Conservation (phyloP, 257 asterid species). For the Capsicum chinense region DNA sequence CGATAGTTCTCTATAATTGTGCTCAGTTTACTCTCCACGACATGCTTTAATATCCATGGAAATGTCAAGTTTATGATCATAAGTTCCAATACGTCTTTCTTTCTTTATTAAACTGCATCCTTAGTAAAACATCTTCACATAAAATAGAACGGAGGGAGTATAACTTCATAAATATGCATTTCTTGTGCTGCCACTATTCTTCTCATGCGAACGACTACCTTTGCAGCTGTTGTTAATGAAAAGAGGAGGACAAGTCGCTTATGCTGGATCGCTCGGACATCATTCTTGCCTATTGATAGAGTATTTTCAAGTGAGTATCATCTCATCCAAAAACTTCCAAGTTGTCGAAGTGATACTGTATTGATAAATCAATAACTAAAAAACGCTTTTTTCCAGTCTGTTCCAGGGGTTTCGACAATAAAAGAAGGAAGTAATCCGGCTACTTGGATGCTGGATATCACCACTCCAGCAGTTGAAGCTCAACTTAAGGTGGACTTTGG, state of each 20-base stretch:
- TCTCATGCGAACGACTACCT: background rate
- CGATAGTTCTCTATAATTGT: background rate
- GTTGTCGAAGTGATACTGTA: background rate
- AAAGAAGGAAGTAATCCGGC: constrained; percentile 86
- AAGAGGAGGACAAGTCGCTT: constrained; percentile 85
- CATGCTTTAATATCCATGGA: background rate
- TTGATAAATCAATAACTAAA: background rate
- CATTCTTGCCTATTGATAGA: constrained; percentile 62
- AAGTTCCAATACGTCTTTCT: background rate
- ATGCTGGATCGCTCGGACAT: constrained; percentile 83
- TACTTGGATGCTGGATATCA: constrained; percentile 90
- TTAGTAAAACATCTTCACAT: background rate
- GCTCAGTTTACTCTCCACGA: background rate
- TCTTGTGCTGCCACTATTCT: background rate
- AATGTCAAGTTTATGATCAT: background rate
- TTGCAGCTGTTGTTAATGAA: constrained; percentile 78
- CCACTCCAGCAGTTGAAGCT: constrained; percentile 70
- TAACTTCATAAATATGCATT: background rate
- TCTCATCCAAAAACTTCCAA: background rate
- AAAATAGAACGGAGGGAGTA: background rate
- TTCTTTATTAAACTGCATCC: background rate
- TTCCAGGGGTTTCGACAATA: constrained; percentile 72
- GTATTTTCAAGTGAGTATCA: constrained; percentile 69
- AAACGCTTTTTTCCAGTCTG: constrained; percentile 43
- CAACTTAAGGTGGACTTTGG: constrained; percentile 75